phyloP scores from a whole-genome alignment of 768 basidiomycete genomes.

The Amanita rubescens region DNA sequence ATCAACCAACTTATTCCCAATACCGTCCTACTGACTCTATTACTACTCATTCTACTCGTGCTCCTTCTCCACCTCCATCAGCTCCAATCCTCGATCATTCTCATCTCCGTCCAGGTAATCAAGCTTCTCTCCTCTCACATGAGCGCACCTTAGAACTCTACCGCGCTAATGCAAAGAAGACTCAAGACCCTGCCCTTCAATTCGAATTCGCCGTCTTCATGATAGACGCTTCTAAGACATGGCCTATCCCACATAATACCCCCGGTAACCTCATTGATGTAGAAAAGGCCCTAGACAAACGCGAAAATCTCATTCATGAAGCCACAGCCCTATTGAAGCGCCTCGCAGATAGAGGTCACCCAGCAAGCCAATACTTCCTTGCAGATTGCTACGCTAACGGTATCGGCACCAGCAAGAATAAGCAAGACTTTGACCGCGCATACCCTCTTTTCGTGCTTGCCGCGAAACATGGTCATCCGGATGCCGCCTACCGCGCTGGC shows the following conservation, averaged over 20 bases:
- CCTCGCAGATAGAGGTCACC: slow-evolving; percentile 90
- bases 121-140: slow-evolving; percentile 89
- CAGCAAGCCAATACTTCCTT: slow-evolving; percentile 93
- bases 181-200: slow-evolving; percentile 93
- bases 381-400: slow-evolving; percentile 99
- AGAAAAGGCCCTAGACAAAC: slow-evolving; percentile 72
- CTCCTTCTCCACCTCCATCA: slow-evolving; percentile 57
- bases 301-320: slow-evolving; percentile 85
- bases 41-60: slow-evolving; percentile 50
- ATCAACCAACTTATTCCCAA: slow-evolving; percentile 20
- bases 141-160: slow-evolving; percentile 96
- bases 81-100: slow-evolving; percentile 82
- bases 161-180: slow-evolving; percentile 96
- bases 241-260: slow-evolving; percentile 66
- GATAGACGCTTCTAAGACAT: slow-evolving; percentile 92
- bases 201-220: slow-evolving; percentile 99
- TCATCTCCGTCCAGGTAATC: slow-evolving; percentile 87
- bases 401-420: slow-evolving; percentile 84
- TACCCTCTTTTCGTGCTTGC: slow-evolving; percentile 94
- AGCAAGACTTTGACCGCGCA: slow-evolving; percentile 95
- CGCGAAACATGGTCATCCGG: slow-evolving; percentile 94
- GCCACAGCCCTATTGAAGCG: slow-evolving; percentile 82
- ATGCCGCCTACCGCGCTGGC: slow-evolving; percentile 91
- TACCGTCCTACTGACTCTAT: slow-evolving; percentile 32
- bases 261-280: slow-evolving; percentile 73